phyloP scores from a whole-genome alignment of 2,329 filamentous ascomycete genomes.

The Fusarium euwallaceae region DNA sequence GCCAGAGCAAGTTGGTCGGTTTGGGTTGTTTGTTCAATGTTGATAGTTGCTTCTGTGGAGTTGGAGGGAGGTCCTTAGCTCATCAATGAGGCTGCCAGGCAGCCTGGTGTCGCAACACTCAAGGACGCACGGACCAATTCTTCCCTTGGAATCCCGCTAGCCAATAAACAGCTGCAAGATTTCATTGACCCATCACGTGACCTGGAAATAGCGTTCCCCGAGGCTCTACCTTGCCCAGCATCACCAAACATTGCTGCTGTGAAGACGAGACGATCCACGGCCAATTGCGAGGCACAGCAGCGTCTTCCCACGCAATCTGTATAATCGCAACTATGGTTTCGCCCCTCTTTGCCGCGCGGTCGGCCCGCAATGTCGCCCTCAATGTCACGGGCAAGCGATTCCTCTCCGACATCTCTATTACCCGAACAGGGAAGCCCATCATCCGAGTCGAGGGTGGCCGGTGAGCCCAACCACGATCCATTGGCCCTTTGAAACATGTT shows the following conservation, averaged over 20 bases:
- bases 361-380: conserved; percentile 61
- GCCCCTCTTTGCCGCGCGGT: conserved; percentile 69
- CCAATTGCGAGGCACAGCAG: conserved; percentile 51
- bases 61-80: conserved; percentile 40
- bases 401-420: conserved; percentile 89
- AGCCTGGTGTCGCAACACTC: conserved; percentile 54
- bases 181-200: conserved; percentile 49
- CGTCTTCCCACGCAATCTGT: conserved; percentile 47
- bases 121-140: conserved; percentile 41
- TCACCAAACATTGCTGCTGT: conserved; percentile 43
- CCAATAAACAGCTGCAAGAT: conserved; percentile 34
- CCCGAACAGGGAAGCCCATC: conserved; percentile 95
- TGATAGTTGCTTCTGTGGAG: conserved; percentile 39
- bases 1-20: conserved; percentile 3
- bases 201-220: conserved; percentile 36
- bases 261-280: conserved; percentile 43
- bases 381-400: conserved; percentile 65
- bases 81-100: conserved; percentile 54
- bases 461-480: conserved; percentile 63
- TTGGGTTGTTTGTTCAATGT: conserved; percentile 19
- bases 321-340: conserved; percentile 64
- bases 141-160: background rate
- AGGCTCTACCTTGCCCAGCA: conserved; percentile 42
- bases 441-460: conserved; percentile 90
- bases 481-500: conserved; percentile 32